Evolutionary conservation across 208 protist species (phyloP), one percentile per base, ranked within the genome.

Genomic region (Leishmania gerbilli): DNA sequence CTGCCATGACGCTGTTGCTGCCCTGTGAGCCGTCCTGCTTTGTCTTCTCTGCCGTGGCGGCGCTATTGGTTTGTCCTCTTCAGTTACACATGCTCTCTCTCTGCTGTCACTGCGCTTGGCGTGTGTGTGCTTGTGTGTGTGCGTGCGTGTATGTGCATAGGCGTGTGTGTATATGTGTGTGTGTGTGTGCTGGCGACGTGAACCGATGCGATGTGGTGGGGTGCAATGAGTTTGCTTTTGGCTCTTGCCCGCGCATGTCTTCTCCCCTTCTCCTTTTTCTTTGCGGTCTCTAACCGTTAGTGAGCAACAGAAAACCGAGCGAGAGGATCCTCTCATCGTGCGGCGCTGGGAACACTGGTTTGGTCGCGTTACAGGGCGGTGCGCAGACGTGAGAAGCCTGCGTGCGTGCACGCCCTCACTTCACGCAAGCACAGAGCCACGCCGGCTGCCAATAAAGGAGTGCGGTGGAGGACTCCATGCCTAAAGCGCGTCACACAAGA

Each of bases 281-380:
- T 67, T 40, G 77, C 72, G 40, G 62, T 60, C 42, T 79, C 37
- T 84, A 84, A 67, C 68, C 53, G 79, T 83, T 83, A 76, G 67
- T 83, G 74, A 74, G 76, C 80, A 74, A 40, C 45, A 76, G 53
- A 81, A 8, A 76, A 69, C 15, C 60, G 15, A 67, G 11, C 1
- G 11, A 19, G 27, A 67, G 11, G 60, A 11, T 2, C 7, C 2
- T 37, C n/a, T 67, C n/a, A 13, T 31, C 3, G 2, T 15, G 31
- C n/a, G 13, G n/a, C 27, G 24, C 56, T n/a, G 56, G 0, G 19
- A 11, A 62, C 11, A 21, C 56, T 6, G 8, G 56, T 62, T 1
- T 5, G 17, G 15, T 15, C n/a, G 60, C 60, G n/a, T 67, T n/a
- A 37, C n/a, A 67, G 1, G 31, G 60, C n/a, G 8, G 15, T n/a